Evolutionary conservation across 2,329 filamentous ascomycete genomes (phyloP), one percentile per base, ranked within the genome.

Genomic region (Claviceps quebecensis): DNA sequence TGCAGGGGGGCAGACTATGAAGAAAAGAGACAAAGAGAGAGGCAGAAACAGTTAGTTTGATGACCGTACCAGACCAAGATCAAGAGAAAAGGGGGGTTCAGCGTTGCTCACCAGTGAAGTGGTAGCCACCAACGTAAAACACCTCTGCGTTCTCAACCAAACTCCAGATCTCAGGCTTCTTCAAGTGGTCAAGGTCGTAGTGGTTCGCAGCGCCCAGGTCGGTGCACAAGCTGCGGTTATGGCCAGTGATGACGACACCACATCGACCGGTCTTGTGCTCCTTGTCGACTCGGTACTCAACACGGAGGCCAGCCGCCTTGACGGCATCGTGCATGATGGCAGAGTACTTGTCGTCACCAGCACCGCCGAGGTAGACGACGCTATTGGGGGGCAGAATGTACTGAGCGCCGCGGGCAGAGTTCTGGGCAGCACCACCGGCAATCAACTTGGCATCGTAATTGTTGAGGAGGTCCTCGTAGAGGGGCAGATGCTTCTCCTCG

Each of bases 121-220:
- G 93, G 76, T 89, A 98, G 45, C 93, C 93, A 64, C 93, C 93
- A 56, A 98, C 83, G 65, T 95, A 98, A 77, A 84, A 96, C 62
- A 86, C 77, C 65, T 90, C 80, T 52, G 91, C 90, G 61, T 85
- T 82, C 80, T 97, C 81, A 54, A 93, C 93, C 49, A 96, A 77
- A 59, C 81, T 78, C 93, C 93, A 98, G 70, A 97, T 84, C 71
- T 91, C 81, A 50, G 87, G 85, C 67, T 82, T 80, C 80, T 95
- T 88, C 68, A 98, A 73, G 70, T 98, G 93, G 57, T 93, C 88
- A 49, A 96, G 68, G 71, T 91, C 91, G 75, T 98, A 98, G 75
- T 89, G 86, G 76, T 98, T 98, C 60, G 93, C 93, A 56, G 93
- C 93, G 56, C 85, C 93, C 53, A 98, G 84, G 65, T 97, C 89